phyloP scores from a whole-genome alignment of 345 rosid species.

The Sisymbrium irio region DNA sequence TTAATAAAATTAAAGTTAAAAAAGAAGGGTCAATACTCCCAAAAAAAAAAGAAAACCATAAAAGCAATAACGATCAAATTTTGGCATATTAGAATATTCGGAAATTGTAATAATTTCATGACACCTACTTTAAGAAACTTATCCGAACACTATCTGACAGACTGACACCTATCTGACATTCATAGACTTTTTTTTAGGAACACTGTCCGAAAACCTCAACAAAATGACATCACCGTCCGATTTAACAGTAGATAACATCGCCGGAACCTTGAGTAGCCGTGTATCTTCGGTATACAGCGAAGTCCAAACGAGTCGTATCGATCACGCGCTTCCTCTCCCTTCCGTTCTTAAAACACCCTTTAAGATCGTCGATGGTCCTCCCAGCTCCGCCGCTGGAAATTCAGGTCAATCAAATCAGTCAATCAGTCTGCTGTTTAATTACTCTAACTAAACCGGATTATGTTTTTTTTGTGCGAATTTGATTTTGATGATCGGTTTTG shows the following conservation, averaged over 20 bases:
- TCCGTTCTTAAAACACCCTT: conserved; percentile 67
- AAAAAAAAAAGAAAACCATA: not conserved
- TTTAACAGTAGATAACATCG: conserved; percentile 27
- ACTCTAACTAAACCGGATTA: not conserved
- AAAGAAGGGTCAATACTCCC: too few species aligned
- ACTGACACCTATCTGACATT: conserved; percentile 7
- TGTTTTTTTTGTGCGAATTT: not conserved
- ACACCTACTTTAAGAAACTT: conserved; percentile 1
- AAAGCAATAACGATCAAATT: not conserved
- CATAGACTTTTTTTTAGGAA: not conserved
- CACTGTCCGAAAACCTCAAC: not conserved
- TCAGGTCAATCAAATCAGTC: conserved; percentile 49
- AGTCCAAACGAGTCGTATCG: conserved; percentile 77
- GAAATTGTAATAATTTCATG: not conserved
- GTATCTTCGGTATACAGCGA: conserved; percentile 72
- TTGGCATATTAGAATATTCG: conserved; percentile 29
- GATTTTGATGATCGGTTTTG: not conserved
- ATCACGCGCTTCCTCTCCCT: conserved; percentile 77
- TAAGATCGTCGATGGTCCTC: conserved; percentile 73
- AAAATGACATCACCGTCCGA: conserved; percentile 11
- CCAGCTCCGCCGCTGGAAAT: conserved; percentile 87
- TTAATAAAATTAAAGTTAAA: too few species aligned
- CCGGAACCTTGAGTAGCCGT: conserved; percentile 43
- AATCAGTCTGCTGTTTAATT: not conserved
- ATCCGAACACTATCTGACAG: conserved; percentile 21